Evolutionary conservation across 176 grass and related monocot species (phyloP), one percentile per base, ranked within the genome.

Genomic region (Carex parvula): DNA sequence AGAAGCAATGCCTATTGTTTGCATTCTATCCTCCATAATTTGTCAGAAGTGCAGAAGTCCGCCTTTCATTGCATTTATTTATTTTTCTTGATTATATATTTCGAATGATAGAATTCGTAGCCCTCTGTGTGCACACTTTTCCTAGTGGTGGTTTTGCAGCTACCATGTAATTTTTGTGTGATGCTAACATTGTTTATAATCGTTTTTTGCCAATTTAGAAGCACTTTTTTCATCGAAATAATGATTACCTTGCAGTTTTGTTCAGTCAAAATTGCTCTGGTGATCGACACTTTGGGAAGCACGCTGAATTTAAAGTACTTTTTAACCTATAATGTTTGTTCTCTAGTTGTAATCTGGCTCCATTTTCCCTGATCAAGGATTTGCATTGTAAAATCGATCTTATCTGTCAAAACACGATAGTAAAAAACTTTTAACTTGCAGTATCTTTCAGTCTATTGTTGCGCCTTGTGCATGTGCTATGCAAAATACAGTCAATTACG

Each of bases 101-200:
- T 22, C 4, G 52, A 57, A 56, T 78, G 24, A 35, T 78, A 78
- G 73, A 56, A 77, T 6, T 54, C 3, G 14, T 15, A 76, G 72
- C 9, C 72, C 21, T 53, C 46, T 76, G 46, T 76, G 12, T 21
- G 24, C 70, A 50, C 20, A 22, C 44, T 53, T 29, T 44, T 54
- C 20, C 46, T 30, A 17, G 50, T 15, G 65, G 65, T 56, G 48
- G 46, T 76, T 26, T 52, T 55, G 39, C 39, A 17, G 24, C 63
- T 55, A 68, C 16, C 20, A 9, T 33, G 55, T 60, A 83, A 55
- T 83, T 83, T 72, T 82, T 83, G 54, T 68, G 18, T 26, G 62
- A 55, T 54, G 60, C 12, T 68, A 81, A 18, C 17, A 81, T 81
- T 15, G 56, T 62, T 42, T 64, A 48, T 81, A 18, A 17, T 54